Evolutionary conservation across 179 eudicot species (phyloP).

Genomic region (Carnegiea gigantea): DNA sequence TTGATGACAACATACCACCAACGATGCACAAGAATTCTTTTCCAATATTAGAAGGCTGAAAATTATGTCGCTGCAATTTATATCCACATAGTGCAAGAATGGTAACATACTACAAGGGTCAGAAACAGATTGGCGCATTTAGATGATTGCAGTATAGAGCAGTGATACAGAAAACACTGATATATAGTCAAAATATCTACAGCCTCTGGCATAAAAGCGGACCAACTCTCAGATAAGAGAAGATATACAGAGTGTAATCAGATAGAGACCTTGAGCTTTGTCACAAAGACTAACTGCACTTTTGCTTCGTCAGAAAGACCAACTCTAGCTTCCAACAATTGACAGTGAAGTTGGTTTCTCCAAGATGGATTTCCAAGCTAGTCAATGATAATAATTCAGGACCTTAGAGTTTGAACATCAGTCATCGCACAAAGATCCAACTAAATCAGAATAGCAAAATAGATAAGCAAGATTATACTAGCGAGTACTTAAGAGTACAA

Average conservation of each 20-base stretch:
- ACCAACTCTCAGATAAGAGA: not conserved
- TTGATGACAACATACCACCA: not conserved
- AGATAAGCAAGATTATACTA: not conserved
- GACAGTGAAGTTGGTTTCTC: slow-evolving; percentile 5
- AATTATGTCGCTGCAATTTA: not conserved
- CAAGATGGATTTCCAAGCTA: not conserved
- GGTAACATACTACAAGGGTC: not conserved
- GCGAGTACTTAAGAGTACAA: not conserved
- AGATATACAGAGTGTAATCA: not conserved
- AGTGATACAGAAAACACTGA: not conserved
- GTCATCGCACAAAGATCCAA: not conserved
- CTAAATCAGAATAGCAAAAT: not conserved
- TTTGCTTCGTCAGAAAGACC: not conserved
- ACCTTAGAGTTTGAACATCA: not conserved
- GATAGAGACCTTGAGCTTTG: slow-evolving; percentile 7
- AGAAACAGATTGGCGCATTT: not conserved
- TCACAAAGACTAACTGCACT: not conserved
- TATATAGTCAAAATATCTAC: not conserved
- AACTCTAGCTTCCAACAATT: not conserved
- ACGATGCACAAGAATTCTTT: not conserved
- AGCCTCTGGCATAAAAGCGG: not conserved
- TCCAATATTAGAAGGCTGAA: not conserved
- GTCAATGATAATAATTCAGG: not conserved
- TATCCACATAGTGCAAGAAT: not conserved
- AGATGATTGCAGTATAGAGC: not conserved